Evolutionary conservation across 2,329 filamentous ascomycete genomes (phyloP).

Genomic region (Ceratocystis variospora): DNA sequence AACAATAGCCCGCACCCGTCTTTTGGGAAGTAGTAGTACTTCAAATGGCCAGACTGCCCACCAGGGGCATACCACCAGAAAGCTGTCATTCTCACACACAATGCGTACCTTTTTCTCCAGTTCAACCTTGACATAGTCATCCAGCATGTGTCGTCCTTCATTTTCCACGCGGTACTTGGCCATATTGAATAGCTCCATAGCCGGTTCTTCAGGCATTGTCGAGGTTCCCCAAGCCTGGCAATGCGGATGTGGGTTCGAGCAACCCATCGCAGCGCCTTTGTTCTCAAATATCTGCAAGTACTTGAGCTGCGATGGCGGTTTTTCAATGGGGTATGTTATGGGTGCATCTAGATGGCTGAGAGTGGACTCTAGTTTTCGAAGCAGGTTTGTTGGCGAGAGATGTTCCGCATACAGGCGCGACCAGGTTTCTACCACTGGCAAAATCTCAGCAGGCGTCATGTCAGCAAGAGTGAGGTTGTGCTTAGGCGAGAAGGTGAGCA

Average conservation of each 20-base stretch:
- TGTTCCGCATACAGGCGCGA: slow-evolving; percentile 77
- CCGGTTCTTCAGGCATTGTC: slow-evolving; percentile 76
- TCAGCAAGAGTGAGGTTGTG: slow-evolving; percentile 91
- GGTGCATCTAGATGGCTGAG: slow-evolving; percentile 30
- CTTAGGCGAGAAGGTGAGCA: slow-evolving; percentile 81
- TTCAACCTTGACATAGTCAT: slow-evolving; percentile 78
- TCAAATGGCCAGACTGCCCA: slow-evolving; percentile 98
- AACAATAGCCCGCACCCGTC: slow-evolving; percentile 70
- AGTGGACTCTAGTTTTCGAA: slow-evolving; percentile 32
- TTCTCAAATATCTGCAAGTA: slow-evolving; percentile 99
- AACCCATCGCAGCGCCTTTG: slow-evolving; percentile 95
- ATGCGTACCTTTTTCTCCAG: slow-evolving; percentile 64
- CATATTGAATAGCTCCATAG: slow-evolving; percentile 64
- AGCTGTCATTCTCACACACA: slow-evolving; percentile 74
- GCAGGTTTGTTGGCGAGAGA: slow-evolving; percentile 56
- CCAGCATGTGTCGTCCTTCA: slow-evolving; percentile 59
- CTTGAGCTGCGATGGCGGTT: slow-evolving; percentile 27
- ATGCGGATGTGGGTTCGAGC: slow-evolving; percentile 95
- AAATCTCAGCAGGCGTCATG: slow-evolving; percentile 60
- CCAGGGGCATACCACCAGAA: slow-evolving; percentile 86
- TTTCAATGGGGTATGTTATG: slow-evolving; percentile 29
- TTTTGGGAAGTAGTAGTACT: slow-evolving; percentile 73
- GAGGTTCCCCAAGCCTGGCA: slow-evolving; percentile 95
- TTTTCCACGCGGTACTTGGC: slow-evolving; percentile 63
- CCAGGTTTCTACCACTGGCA: slow-evolving; percentile 80